Evolutionary conservation across 179 eudicot species (phyloP).

Genomic region (Beta macrorhiza): DNA sequence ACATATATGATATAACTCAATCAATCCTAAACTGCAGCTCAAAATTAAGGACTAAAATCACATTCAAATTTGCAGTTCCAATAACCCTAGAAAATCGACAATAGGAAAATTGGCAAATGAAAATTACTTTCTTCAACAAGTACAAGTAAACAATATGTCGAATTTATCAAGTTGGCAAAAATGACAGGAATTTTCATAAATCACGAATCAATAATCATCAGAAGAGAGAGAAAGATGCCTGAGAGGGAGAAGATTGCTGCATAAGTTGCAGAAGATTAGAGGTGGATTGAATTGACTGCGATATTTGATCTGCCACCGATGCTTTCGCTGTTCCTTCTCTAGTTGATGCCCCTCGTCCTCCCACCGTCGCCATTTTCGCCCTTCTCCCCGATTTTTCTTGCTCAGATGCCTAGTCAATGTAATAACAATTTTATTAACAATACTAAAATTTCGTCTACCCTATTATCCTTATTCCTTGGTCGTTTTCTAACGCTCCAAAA

Average conservation of each 20-base stretch:
- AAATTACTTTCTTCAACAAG: background rate
- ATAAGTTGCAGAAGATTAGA: slow-evolving; percentile 90
- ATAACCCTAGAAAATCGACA: background rate
- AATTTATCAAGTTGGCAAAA: background rate
- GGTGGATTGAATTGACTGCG: slow-evolving; percentile 77
- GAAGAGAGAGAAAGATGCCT: slow-evolving; percentile 38
- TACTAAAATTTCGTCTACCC: too few relatives aligned
- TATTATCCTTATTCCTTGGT: too few relatives aligned
- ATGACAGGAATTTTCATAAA: background rate
- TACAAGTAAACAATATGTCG: background rate
- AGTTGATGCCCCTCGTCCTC: slow-evolving; percentile 29
- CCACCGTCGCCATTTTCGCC: slow-evolving; percentile 20
- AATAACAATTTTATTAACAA: too few relatives aligned
- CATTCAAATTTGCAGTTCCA: background rate
- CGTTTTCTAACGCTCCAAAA: too few relatives aligned
- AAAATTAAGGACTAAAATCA: background rate
- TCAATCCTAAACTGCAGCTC: background rate
- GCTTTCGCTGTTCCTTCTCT: slow-evolving; percentile 73
- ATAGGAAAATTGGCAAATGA: background rate
- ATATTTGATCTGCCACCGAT: slow-evolving; percentile 65
- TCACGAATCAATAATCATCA: too few relatives aligned
- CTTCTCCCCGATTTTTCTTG: background rate
- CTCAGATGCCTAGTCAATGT: too few relatives aligned
- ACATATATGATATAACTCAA: background rate
- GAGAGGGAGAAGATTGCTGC: slow-evolving; percentile 86